Percentiles rank a stretch among this genome's conserved stretches.
These are phyloP conservation scores for Pittosporum tobira DNA, from an alignment of 129 eudicot species.

Conservation along the genomic window DNA sequence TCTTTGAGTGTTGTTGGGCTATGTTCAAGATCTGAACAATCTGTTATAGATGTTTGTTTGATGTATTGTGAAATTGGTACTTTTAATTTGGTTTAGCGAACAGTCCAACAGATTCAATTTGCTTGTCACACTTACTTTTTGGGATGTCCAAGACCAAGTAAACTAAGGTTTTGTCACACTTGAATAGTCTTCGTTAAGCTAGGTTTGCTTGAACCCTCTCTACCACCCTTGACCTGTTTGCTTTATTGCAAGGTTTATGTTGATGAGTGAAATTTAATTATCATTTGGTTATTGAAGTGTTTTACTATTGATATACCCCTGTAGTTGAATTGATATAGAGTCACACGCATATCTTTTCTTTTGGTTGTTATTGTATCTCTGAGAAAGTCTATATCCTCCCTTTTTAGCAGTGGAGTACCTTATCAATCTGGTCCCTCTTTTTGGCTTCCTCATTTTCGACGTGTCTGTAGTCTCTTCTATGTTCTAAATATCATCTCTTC, in stretches of 20 bases:
- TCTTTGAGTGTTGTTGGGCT: neutral
- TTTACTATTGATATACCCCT: too few relatives aligned
- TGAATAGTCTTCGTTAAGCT: too few relatives aligned
- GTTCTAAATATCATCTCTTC: conserved; percentile 1
- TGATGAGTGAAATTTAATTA: neutral
- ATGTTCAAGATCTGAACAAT: neutral
- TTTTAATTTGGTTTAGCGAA: too few relatives aligned
- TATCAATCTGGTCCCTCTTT: too few relatives aligned
- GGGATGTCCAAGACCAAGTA: too few relatives aligned
- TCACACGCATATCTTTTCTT: neutral
- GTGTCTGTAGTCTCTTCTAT: neutral
- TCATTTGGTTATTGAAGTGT: too few relatives aligned
- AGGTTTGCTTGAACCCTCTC: neutral
- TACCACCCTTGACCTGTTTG: neutral
- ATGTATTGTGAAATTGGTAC: too few relatives aligned
- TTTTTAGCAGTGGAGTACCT: too few relatives aligned
- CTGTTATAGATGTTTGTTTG: neutral
- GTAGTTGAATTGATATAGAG: neutral
- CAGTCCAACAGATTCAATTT: too few relatives aligned
- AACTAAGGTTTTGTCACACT: too few relatives aligned
- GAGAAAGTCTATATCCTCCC: neutral
- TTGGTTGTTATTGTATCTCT: neutral
- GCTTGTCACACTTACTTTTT: too few relatives aligned
- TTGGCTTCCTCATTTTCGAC: too few relatives aligned
- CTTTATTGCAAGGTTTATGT: neutral